A percentile compares a stretch with the other conserved stretches of the same genome.
These are phyloP conservation scores for Stygiomarasmius scandens DNA, from an alignment of 1,284 basidiomycete genomes.

Conservation along the genomic window DNA sequence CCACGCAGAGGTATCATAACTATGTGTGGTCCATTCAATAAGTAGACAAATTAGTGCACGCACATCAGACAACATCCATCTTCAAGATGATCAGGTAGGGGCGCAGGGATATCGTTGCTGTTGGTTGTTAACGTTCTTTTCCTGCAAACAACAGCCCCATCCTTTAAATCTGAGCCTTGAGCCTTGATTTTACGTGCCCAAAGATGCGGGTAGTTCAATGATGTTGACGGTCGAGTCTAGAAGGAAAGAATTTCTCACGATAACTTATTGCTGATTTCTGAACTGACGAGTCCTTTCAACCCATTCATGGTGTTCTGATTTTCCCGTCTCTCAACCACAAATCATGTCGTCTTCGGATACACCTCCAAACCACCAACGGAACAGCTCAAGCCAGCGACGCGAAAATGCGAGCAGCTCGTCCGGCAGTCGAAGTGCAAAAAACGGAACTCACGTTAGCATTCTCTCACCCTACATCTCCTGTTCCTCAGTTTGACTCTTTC, in stretches of 20 bases:
- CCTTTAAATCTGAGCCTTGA: too few species aligned
- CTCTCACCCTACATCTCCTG: not conserved
- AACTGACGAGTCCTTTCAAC: not conserved
- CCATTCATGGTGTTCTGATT: not conserved
- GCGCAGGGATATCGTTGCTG: too few species aligned
- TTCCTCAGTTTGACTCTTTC: conserved; percentile 9
- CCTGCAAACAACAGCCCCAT: too few species aligned
- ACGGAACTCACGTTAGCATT: not conserved
- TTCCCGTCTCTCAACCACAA: not conserved
- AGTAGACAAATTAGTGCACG: too few species aligned
- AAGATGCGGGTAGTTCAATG: too few species aligned
- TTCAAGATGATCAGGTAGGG: too few species aligned
- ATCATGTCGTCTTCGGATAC: not conserved
- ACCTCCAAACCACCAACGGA: not conserved
- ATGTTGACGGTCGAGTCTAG: too few species aligned
- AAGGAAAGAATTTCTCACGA: not conserved
- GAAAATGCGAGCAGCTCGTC: not conserved
- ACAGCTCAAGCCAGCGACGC: not conserved
- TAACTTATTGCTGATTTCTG: not conserved
- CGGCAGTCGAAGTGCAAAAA: not conserved
- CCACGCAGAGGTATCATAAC: too few species aligned
- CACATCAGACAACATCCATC: too few species aligned
- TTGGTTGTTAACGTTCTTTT: too few species aligned
- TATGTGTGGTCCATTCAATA: too few species aligned
- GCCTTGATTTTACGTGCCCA: too few species aligned